Evolutionary conservation across 2,329 filamentous ascomycete genomes (phyloP), one percentile per base, ranked within the genome.

Genomic region (Fusarium tuaranense): DNA sequence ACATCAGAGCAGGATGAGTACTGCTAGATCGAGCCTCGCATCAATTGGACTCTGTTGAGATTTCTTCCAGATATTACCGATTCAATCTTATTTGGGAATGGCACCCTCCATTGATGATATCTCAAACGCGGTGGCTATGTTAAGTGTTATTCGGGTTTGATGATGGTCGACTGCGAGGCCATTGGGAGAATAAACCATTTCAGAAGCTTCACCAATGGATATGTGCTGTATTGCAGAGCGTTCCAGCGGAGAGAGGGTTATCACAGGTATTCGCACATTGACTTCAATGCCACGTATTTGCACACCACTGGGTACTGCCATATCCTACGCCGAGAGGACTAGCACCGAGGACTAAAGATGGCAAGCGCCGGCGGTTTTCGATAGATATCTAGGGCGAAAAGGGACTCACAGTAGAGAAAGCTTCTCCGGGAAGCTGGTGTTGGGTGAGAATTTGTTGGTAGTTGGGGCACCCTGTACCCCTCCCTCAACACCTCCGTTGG

Each of bases 401-500:
- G 3, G 38, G 41, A 63, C 51, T 59, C 32, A 5, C 27, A 18
- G 13, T 30, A 51, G 66, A 68, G 51, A 59, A 64, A 9, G 41
- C 38, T 59, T 59, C 60, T 53, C 9, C 2, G 3, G 65, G 57
- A 63, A 58, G 48, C 51, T 67, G 34, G 59, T 59, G 27, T 12
- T 67, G 27, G 65, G 58, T 59, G 13, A 62, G 63, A 57, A 66
- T 34, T n/a, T 46, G 67, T 48, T 69, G 48, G 62, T 63, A 58
- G 46, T 36, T 30, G 44, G 67, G 62, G 10, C 12, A 63, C 14
- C 30, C 67, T 57, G 39, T 36, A 65, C 55, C 67, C 5, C 16
- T 68, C 62, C 67, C 62, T 44, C 44, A 46, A 30, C 65, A 69
- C 46, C 67, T 69, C 57, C 12, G n/a, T 62, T 69, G 22, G 67